Conservation (phyloP, 2,329 filamentous ascomycete species). For the Aspergillus novoparasiticus region DNA sequence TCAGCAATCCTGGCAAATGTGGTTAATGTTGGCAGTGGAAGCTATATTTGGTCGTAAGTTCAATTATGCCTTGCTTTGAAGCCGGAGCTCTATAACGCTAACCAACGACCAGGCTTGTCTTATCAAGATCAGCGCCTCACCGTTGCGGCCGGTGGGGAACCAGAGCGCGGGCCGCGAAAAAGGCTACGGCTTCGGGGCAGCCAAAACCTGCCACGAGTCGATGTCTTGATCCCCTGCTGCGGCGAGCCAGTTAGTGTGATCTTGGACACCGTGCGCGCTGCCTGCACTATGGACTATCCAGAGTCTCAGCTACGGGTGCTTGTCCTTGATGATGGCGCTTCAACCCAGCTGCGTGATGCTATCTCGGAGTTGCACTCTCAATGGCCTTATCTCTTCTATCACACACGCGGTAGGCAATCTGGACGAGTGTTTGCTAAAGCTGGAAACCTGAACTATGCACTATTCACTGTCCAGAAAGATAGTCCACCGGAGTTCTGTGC, state of each 20-base stretch:
- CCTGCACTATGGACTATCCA: slow-evolving; percentile 60
- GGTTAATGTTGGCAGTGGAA: slow-evolving; percentile 31
- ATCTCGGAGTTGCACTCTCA: slow-evolving; percentile 42
- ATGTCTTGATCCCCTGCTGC: slow-evolving; percentile 61
- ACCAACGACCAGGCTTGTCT: slow-evolving; percentile 20
- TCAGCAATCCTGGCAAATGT: slow-evolving; percentile 27
- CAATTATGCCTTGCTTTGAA: not conserved
- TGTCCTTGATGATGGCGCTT: slow-evolving; percentile 59
- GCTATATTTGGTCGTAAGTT: slow-evolving; percentile 27
- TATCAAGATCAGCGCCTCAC: slow-evolving; percentile 29
- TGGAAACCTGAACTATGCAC: slow-evolving; percentile 41
- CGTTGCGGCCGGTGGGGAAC: slow-evolving; percentile 19
- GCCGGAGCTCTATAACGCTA: not conserved
- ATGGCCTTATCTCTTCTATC: slow-evolving; percentile 57
- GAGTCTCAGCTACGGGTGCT: slow-evolving; percentile 56
- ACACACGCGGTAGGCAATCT: slow-evolving; percentile 51
- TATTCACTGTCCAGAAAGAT: slow-evolving; percentile 27
- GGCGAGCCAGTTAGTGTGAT: slow-evolving; percentile 60
- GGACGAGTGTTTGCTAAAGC: slow-evolving; percentile 38
- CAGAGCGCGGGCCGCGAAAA: slow-evolving; percentile 15
- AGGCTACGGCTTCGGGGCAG: slow-evolving; percentile 31
- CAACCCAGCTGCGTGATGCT: slow-evolving; percentile 43
- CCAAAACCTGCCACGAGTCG: slow-evolving; percentile 55
- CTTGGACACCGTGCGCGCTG: slow-evolving; percentile 59
- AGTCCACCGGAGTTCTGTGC: slow-evolving; percentile 33